These are phyloP conservation scores for Nematodospora valgi DNA, from an alignment of 805 yeast species.

Conservation along the genomic window DNA sequence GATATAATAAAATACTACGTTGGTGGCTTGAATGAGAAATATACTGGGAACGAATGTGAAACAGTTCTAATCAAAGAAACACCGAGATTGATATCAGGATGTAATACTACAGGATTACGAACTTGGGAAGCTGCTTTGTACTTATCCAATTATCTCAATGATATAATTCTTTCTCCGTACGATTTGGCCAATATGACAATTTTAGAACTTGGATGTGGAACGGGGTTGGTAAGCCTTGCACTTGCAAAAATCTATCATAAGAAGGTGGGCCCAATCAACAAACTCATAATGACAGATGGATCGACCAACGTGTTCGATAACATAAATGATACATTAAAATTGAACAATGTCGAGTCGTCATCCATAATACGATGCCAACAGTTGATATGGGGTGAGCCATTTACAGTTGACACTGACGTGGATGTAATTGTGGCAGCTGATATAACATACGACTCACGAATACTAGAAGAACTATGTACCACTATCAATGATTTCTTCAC, in stretches of 20 bases:
- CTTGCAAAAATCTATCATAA: conserved; percentile 23
- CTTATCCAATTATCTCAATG: conserved; percentile 49
- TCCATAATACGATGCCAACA: conserved; percentile 19
- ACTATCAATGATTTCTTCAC: conserved; percentile 42
- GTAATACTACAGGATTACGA: conserved; percentile 84
- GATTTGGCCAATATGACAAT: conserved; percentile 29
- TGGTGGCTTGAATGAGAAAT: conserved; percentile 16
- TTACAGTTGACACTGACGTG: conserved; percentile 29
- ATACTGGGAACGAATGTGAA: conserved; percentile 1
- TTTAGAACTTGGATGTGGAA: conserved; percentile 85
- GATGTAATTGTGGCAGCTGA: conserved; percentile 78
- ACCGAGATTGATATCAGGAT: conserved; percentile 62
- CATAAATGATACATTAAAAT: conserved; percentile 39
- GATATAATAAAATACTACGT: conserved; percentile 38
- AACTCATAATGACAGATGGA: conserved; percentile 63
- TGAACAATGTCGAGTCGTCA: conserved; percentile 34
- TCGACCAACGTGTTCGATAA: conserved; percentile 52
- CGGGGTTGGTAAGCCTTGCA: conserved; percentile 71
- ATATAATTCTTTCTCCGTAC: conserved; percentile 1
- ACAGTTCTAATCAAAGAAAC: conserved; percentile 49
- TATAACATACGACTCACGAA: conserved; percentile 73
- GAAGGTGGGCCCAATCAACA: conserved; percentile 13
- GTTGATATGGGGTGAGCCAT: conserved; percentile 55
- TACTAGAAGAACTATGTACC: conserved; percentile 52
- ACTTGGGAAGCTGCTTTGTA: conserved; percentile 93